Percentiles rank a stretch among this genome's conserved stretches.
These are phyloP conservation scores for Phylloporus rhodoxanthus DNA, from an alignment of 768 basidiomycete genomes.

Conservation along the genomic window DNA sequence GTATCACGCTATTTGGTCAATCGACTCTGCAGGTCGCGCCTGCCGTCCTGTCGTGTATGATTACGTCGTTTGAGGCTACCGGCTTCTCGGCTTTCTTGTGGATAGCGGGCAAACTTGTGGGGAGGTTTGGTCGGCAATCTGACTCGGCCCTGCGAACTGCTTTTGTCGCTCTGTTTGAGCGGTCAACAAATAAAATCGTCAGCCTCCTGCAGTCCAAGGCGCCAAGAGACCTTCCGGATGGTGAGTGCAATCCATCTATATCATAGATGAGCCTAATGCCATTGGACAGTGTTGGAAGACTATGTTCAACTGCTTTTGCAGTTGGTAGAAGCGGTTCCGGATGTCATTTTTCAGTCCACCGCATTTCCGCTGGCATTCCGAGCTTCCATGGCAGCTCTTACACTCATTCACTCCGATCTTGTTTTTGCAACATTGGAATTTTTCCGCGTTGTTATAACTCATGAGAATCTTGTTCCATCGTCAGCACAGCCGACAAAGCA, in stretches of 20 bases:
- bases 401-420: conserved; percentile 76
- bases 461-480: conserved; percentile 57
- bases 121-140: conserved; percentile 65
- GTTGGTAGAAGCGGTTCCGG: conserved; percentile 61
- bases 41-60: conserved; percentile 69
- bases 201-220: conserved; percentile 60
- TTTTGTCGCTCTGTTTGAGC: conserved; percentile 65
- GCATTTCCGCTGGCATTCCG: conserved; percentile 75
- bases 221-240: conserved; percentile 78
- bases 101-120: conserved; percentile 86
- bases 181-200: conserved; percentile 66
- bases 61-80: conserved; percentile 68
- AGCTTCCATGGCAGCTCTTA: conserved; percentile 70
- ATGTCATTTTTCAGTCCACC: conserved; percentile 72
- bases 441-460: conserved; percentile 66
- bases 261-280: conserved; percentile 2
- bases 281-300: conserved; percentile 78
- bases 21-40: conserved; percentile 63
- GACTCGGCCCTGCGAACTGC: conserved; percentile 49
- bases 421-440: conserved; percentile 79
- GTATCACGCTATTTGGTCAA: conserved; percentile 72
- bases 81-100: conserved; percentile 86
- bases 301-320: conserved; percentile 77
- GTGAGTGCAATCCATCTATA: conserved; percentile 43
- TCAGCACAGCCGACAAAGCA: conserved; percentile 54